Conservation (phyloP, 2,329 filamentous ascomycete species). For the Colletotrichum sp. region DNA sequence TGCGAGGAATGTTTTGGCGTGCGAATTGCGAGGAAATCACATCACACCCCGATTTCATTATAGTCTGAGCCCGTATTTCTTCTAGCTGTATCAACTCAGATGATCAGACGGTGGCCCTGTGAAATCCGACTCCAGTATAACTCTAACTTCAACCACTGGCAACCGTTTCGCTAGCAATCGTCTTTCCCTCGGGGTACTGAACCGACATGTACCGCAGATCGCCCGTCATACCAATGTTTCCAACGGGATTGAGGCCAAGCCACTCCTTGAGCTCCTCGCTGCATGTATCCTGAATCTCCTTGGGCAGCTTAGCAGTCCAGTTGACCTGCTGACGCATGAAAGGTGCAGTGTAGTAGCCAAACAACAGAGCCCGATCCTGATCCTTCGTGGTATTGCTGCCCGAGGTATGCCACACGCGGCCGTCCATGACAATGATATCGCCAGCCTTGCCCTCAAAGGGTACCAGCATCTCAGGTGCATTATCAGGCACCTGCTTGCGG, state of each 20-base stretch:
- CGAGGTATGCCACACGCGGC: not conserved
- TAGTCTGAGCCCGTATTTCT: rapidly evolving
- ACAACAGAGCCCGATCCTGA: not conserved
- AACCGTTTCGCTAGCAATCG: not conserved
- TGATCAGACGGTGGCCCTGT: not conserved
- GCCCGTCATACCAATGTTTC: not conserved
- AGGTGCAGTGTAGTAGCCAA: not conserved
- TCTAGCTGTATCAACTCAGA: not conserved
- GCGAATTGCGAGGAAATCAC: not conserved
- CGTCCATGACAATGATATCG: not conserved
- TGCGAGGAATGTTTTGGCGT: rapidly evolving
- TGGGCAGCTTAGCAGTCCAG: not conserved
- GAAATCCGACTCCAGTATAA: not conserved
- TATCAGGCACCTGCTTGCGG: not conserved
- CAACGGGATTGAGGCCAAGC: not conserved
- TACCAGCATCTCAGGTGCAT: not conserved
- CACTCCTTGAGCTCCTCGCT: not conserved
- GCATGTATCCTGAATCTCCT: not conserved
- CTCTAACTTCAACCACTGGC: not conserved
- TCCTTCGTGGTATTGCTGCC: not conserved
- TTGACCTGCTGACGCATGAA: not conserved
- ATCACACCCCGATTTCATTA: not conserved
- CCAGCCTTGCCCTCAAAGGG: not conserved
- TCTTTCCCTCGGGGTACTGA: not conserved
- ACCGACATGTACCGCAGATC: not conserved